These are phyloP conservation scores for Diaporthe citriasiana DNA, from an alignment of 2,329 filamentous ascomycete genomes.

Conservation along the genomic window DNA sequence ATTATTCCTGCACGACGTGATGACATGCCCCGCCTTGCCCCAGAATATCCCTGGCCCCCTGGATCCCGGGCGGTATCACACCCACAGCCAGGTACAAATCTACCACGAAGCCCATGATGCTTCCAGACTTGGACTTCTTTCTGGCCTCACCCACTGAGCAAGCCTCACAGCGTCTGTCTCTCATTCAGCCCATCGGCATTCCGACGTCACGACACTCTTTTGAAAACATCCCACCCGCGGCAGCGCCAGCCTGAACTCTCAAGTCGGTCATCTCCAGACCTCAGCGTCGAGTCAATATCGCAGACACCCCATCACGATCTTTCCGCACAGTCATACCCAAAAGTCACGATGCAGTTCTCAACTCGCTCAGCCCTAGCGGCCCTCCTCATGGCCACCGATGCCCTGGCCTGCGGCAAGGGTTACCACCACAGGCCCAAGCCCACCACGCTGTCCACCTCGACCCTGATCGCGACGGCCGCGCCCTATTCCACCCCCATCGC, in stretches of 20 bases:
- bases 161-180: conserved; percentile 37
- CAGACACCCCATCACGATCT: conserved; percentile 1
- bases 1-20: conserved; percentile 19
- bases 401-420: conserved; percentile 22
- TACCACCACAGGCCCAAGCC: neutral
- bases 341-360: conserved; percentile 39
- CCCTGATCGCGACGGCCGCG: conserved; percentile 4
- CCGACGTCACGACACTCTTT: conserved; percentile 40
- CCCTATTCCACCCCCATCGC: neutral
- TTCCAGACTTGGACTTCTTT: neutral
- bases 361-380: conserved; percentile 40
- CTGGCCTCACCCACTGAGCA: conserved; percentile 34
- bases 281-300: conserved; percentile 15
- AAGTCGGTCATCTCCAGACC: neutral
- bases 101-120: conserved; percentile 18
- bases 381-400: conserved; percentile 36
- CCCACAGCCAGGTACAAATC: conserved; percentile 29
- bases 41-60: conserved; percentile 28
- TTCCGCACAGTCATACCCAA: conserved; percentile 2
- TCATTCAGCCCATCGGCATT: conserved; percentile 35
- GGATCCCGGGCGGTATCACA: conserved; percentile 10
- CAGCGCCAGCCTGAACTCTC: conserved; percentile 37
- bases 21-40: conserved; percentile 29
- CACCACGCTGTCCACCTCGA: conserved; percentile 9
- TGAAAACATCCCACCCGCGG: conserved; percentile 21